phyloP scores from a whole-genome alignment of 192 early-diverging fungal species.

The Backusella tuberculispora region DNA sequence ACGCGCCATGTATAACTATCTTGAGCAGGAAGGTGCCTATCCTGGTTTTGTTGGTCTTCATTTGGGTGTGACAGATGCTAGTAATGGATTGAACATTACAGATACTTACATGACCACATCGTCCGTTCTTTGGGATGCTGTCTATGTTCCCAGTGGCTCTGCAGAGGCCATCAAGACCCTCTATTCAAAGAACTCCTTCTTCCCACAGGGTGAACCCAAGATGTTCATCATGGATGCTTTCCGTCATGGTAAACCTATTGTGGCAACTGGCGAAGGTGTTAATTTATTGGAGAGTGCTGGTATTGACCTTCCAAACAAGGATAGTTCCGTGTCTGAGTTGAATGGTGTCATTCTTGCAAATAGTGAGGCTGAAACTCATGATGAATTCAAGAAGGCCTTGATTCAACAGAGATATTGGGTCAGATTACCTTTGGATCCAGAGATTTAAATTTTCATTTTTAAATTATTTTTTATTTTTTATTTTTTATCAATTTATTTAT shows the following conservation, averaged over 20 bases:
- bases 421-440: conserved; percentile 19
- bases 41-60: conserved; percentile 10
- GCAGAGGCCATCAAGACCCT: conserved; percentile 5
- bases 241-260: conserved; percentile 31
- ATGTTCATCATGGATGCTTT: conserved; percentile 26
- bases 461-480: background rate
- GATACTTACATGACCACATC: conserved; percentile 26
- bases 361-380: background rate
- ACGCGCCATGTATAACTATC: conserved; percentile 21
- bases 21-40: conserved; percentile 25
- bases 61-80: background rate
- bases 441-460: background rate
- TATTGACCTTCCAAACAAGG: background rate
- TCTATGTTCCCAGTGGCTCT: conserved; percentile 31
- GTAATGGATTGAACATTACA: background rate
- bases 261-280: conserved; percentile 22
- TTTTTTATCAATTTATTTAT: background rate
- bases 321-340: background rate
- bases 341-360: conserved; percentile 10
- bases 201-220: conserved; percentile 30
- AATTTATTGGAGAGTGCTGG: conserved; percentile 21
- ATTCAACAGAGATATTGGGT: conserved; percentile 26
- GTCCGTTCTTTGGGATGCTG: conserved; percentile 34
- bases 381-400: conserved; percentile 14
- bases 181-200: background rate